Base-by-base conservation (phyloP, 192 early-diverging fungal genomes). In the Coemansia sp. region DNA sequence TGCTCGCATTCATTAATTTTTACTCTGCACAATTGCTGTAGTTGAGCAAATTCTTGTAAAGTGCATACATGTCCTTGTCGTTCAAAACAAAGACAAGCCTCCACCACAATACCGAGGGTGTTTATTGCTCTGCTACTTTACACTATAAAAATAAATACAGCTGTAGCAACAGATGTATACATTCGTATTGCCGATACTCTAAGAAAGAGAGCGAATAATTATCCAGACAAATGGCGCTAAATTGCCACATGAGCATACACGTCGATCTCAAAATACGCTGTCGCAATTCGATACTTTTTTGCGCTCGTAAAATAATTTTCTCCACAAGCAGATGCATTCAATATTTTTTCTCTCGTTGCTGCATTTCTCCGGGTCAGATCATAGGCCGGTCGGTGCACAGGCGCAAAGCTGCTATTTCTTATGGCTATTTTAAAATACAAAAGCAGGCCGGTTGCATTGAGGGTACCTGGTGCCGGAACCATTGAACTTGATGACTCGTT, bases 341-440 rank as follows among this genome's bases (percentile, higher is more conserved):
- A n/a, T n/a, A n/a, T n/a, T n/a, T n/a, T n/a, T 14, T 45, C 16
- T 7, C 42, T 45, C 5, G 2, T 45, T 45, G 42, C 16, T 14
- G 42, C 12, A 55, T 55, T 55, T 55, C 52, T 55, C 52, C 52
- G 52, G 25, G 52, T 55, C 52, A 55, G 52, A 30, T 55, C 52
- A 29, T 11, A 45, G 42, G 42, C 42, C 3, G 10, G 42, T 11
- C 8, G 2, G 16, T 45, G 2, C 11, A 11, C 42, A 45, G 12
- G 16, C 16, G 10, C 8, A 11, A 11, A 11, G 2, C 10, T 45
- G n/a, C n/a, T n/a, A n/a, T n/a, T n/a, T n/a, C n/a, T n/a, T n/a
- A n/a, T n/a, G n/a, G n/a, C n/a, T 45, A 14, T 45, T 45, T 16
- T 14, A 11, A 11, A 45, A 45, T 45, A 45, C 42, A n/a, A 11